These are phyloP conservation scores for Blakeslea trispora DNA, from an alignment of 371 early-diverging fungal species.

Conservation along the genomic window DNA sequence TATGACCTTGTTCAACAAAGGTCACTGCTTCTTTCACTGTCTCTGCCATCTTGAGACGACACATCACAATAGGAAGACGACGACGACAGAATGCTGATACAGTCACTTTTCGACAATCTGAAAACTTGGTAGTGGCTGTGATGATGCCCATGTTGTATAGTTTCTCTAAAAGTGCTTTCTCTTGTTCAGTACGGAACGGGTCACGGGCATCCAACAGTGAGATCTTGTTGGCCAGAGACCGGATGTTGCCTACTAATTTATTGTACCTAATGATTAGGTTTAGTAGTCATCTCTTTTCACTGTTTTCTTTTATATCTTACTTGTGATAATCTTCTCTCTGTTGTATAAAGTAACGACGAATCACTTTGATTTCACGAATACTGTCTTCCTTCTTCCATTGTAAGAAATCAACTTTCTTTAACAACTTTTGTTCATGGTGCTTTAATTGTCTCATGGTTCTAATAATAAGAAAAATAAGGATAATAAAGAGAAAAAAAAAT, in stretches of 20 bases:
- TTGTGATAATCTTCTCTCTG: slow-evolving; percentile 96
- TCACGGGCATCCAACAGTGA: slow-evolving; percentile 91
- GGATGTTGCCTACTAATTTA: slow-evolving; percentile 85
- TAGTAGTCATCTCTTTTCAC: no score
- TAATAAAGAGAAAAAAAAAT: no score
- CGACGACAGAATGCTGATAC: slow-evolving; percentile 95
- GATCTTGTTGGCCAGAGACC: slow-evolving; percentile 86
- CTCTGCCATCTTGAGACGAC: slow-evolving; percentile 95
- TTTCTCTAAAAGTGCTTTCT: slow-evolving; percentile 86
- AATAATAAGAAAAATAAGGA: slow-evolving; percentile 8
- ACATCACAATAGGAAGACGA: slow-evolving; percentile 94
- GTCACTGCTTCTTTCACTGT: slow-evolving; percentile 93
- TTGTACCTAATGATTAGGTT: slow-evolving; percentile 80
- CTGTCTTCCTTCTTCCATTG: slow-evolving; percentile 96
- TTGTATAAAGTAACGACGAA: slow-evolving; percentile 89
- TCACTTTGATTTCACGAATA: slow-evolving; percentile 88
- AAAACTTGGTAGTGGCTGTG: slow-evolving; percentile 80
- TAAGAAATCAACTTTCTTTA: slow-evolving; percentile 98
- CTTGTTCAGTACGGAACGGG: slow-evolving; percentile 78
- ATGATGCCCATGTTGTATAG: slow-evolving; percentile 93
- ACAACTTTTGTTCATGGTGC: slow-evolving; percentile 97
- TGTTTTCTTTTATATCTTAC: no score
- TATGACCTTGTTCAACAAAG: slow-evolving; percentile 98
- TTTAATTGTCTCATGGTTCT: slow-evolving; percentile 75
- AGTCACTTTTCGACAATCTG: slow-evolving; percentile 87